Conservation (phyloP, 2,329 filamentous ascomycete genomes). For the Colletotrichum simmondsii region DNA sequence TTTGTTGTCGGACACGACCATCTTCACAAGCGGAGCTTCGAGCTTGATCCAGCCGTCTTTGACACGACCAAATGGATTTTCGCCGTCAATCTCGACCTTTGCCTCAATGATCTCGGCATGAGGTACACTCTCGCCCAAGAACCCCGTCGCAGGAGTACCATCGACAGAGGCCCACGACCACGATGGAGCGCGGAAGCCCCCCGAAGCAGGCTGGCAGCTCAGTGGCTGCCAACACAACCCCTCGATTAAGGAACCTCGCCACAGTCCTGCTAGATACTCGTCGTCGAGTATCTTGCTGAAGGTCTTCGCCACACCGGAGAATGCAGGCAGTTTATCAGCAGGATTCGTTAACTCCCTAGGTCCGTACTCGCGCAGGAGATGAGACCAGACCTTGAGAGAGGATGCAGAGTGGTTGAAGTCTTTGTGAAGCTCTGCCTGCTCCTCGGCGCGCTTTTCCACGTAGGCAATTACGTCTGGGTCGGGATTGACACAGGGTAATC, state of each 20-base stretch:
- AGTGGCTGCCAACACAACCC: conserved; percentile 21
- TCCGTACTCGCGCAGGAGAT: conserved; percentile 11
- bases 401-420: not conserved
- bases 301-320: conserved; percentile 42
- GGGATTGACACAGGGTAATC: not conserved
- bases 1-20: conserved; percentile 14
- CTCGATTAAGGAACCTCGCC: conserved; percentile 32
- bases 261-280: conserved; percentile 43
- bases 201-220: not conserved
- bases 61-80: conserved; percentile 27
- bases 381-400: not conserved
- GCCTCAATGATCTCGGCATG: conserved; percentile 13
- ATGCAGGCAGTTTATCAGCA: conserved; percentile 42
- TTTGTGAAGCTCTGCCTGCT: not conserved
- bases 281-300: conserved; percentile 37
- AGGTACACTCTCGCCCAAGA: not conserved
- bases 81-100: conserved; percentile 21
- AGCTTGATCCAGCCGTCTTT: conserved; percentile 26
- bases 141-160: not conserved
- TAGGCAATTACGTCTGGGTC: not conserved
- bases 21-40: conserved; percentile 18
- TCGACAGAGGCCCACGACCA: conserved; percentile 31
- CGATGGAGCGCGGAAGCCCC: conserved; percentile 23
- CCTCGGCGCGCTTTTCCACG: not conserved
- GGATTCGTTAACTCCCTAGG: conserved; percentile 34